Evolutionary conservation across 2,329 filamentous ascomycete genomes (phyloP).

Genomic region (Aureobasidium sp.): DNA sequence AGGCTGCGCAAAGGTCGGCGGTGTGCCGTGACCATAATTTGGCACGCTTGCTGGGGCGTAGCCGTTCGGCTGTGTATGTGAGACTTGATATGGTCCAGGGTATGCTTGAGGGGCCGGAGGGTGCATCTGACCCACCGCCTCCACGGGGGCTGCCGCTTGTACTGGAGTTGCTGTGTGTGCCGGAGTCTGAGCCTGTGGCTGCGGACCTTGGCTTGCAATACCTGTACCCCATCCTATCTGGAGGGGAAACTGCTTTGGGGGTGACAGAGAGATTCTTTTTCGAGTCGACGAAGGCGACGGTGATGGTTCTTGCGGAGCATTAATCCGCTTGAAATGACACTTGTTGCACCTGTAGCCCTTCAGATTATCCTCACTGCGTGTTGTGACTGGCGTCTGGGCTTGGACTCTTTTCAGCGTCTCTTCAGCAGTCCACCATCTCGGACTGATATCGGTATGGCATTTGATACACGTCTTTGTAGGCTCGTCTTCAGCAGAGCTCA

Average conservation of each 20-base stretch:
- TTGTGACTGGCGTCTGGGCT: neutral
- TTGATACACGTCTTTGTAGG: conserved; percentile 35
- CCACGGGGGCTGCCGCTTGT: conserved; percentile 17
- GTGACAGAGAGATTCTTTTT: conserved; percentile 21
- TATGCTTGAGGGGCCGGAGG: conserved; percentile 16
- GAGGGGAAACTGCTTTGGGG: conserved; percentile 23
- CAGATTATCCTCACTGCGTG: conserved; percentile 12
- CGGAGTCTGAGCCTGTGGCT: neutral
- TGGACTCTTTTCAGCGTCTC: conserved; percentile 4
- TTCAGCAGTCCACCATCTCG: conserved; percentile 44
- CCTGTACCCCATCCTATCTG: conserved; percentile 19
- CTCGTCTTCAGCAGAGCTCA: conserved; percentile 28
- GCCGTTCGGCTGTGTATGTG: conserved; percentile 3
- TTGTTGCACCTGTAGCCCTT: conserved; percentile 40
- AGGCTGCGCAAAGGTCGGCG: conserved; percentile 1
- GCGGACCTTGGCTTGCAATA: conserved; percentile 3
- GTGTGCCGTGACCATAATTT: neutral
- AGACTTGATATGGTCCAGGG: conserved; percentile 19
- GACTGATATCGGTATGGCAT: conserved; percentile 60
- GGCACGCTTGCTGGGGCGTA: neutral
- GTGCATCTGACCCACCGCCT: conserved; percentile 16
- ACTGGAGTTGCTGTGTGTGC: neutral
- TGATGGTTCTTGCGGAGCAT: conserved; percentile 30
- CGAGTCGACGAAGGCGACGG: conserved; percentile 9
- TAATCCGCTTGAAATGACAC: conserved; percentile 41